Base-by-base conservation (phyloP, 2,329 filamentous ascomycete genomes). In the Colletotrichum tabaci region DNA sequence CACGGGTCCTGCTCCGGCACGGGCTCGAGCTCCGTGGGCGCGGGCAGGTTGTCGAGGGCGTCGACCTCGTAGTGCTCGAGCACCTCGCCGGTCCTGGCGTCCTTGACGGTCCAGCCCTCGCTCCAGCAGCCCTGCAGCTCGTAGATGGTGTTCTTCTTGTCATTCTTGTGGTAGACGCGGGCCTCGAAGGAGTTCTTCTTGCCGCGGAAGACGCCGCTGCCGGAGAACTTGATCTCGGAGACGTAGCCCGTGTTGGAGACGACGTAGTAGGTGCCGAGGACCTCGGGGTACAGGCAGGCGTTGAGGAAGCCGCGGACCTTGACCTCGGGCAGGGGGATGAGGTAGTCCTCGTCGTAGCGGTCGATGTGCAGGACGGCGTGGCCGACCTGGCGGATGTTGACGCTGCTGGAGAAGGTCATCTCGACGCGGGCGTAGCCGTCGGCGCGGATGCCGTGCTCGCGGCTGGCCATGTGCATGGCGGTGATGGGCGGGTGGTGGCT, bases 1-100 rank as follows among this genome's bases (percentile, higher is more conserved):
- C 94, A 91, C 2, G 92, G 88, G 74, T 96, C 93, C 82, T 97
- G 94, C 71, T 92, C 81, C 49, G 93, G 90, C 9, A 93, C 77
- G 0, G 91, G 88, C 3, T 75, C 76, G 1, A 84, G 75, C 3
- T 79, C 78, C 40, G 85, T 78, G 8, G 78, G 76, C 13, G 77
- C 79, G 0, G 81, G 77, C 23, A 66, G 70, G 67, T 82, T 80
- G 67, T 78, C 78, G 16, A 75, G 64, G 10, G 77, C 80, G 56
- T 84, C 81, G 21, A 84, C 78, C 2, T 77, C 75, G 63, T 83
- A 83, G n/a, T 46, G 75, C 66, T 83, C 83, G 0, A 84, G 1
- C 0, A 80, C 42, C 18, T 79, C 76, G 44, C 82, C 82, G 0
- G 77, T 78, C 4, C 73, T 71, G 6, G 74, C 71, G n/a, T 84